phyloP scores from a whole-genome alignment of 345 rosid species.

The Eutrema yunnanense region DNA sequence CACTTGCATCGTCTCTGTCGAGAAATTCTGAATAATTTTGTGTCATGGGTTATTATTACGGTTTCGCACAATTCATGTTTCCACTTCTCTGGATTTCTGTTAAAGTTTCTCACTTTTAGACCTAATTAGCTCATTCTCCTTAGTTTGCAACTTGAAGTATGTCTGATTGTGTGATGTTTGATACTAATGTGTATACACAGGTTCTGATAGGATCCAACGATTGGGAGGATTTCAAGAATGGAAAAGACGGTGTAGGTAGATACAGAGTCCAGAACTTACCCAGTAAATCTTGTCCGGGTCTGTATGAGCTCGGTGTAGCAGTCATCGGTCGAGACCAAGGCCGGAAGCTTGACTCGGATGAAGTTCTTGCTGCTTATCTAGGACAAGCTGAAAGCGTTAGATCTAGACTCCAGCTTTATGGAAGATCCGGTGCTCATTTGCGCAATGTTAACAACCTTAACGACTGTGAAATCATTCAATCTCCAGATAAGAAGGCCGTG shows the following conservation, averaged over 20 bases:
- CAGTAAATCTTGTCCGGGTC: slow-evolving; percentile 42
- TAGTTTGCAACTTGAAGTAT: not conserved
- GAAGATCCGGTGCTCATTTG: slow-evolving; percentile 80
- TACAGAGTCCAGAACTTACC: slow-evolving; percentile 83
- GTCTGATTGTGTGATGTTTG: not conserved
- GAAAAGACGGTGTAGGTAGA: slow-evolving; percentile 66
- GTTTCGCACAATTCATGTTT: not conserved
- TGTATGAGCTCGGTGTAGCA: slow-evolving; percentile 70
- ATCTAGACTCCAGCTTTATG: slow-evolving; percentile 71
- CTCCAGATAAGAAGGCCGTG: slow-evolving; percentile 20
- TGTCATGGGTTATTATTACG: not conserved
- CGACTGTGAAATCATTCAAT: slow-evolving; percentile 12
- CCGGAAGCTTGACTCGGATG: slow-evolving; percentile 44
- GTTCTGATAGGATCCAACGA: slow-evolving; percentile 66
- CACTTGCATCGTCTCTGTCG: not conserved
- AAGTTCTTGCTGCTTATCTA: slow-evolving; percentile 51
- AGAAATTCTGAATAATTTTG: not conserved
- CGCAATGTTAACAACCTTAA: slow-evolving; percentile 22
- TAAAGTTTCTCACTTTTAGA: not conserved
- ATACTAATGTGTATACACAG: slow-evolving; percentile 22
- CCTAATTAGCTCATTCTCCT: not conserved
- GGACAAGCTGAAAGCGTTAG: slow-evolving; percentile 90
- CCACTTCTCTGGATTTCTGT: not conserved
- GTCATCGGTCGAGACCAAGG: slow-evolving; percentile 22
- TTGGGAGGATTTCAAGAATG: slow-evolving; percentile 59